Evolutionary conservation across 352 stramenopile genomes (phyloP).

Genomic region (Globisporangium echinulatum): DNA sequence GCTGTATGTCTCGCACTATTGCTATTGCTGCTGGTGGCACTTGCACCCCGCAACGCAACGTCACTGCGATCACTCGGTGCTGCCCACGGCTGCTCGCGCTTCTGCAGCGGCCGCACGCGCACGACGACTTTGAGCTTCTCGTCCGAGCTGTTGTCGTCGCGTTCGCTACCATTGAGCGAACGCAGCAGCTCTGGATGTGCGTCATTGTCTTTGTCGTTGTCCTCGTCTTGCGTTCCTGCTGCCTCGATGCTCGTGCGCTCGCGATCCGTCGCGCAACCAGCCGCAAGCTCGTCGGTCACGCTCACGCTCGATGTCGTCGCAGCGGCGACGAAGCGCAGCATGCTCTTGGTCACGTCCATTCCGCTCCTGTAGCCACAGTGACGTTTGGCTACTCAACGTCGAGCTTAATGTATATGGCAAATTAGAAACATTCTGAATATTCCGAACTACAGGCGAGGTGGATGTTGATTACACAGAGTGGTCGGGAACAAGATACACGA

Average conservation of each 20-base stretch:
- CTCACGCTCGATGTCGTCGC: too few species aligned
- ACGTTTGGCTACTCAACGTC: too few species aligned
- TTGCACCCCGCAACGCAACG: background rate
- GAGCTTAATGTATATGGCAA: background rate
- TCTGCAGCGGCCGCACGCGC: slow-evolving; percentile 43
- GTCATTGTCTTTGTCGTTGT: background rate
- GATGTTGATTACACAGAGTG: background rate
- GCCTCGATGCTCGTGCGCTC: too few species aligned
- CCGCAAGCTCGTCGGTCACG: too few species aligned
- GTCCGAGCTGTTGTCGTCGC: background rate
- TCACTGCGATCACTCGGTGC: background rate
- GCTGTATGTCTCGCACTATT: background rate
- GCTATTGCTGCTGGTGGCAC: background rate
- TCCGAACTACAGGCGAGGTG: background rate
- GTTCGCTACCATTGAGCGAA: background rate
- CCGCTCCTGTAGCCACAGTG: too few species aligned
- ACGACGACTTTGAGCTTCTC: slow-evolving; percentile 66
- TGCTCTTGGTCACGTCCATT: too few species aligned
- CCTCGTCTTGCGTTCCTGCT: background rate
- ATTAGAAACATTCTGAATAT: background rate
- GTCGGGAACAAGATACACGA: background rate
- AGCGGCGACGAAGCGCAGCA: too few species aligned
- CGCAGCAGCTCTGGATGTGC: background rate
- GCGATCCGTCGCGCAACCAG: too few species aligned
- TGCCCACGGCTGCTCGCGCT: slow-evolving; percentile 38